Base-by-base conservation (phyloP, 306 rosid genomes). In the Adenanthera pavonina region DNA sequence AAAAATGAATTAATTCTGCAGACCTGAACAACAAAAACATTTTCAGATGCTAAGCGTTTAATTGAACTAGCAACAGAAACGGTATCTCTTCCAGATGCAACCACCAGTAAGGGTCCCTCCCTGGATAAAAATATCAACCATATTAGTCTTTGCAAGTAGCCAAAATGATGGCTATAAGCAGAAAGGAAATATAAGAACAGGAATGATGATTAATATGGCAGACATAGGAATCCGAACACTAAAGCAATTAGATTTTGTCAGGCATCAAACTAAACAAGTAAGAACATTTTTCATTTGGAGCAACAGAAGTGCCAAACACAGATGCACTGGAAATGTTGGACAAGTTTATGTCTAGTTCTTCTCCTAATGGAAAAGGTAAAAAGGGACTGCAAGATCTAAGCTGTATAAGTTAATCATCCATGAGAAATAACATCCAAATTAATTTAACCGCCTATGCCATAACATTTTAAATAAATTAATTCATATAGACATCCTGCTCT, bases 21-120 rank as follows among this genome's bases (percentile, higher is more conserved):
- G 48, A 95, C 99, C 95, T 95, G 97, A 83, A 95, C 86, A 34
- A 93, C 97, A 86, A 93, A 95, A 76, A 90, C 97, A 69, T 89
- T 91, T 56, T 95, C 91, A 16, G 91, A 85, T 59, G 93, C 97
- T 70, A 95, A 78, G 35, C 83, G 92, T 86, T 89, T 93, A 35
- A 93, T 87, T 74, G 94, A 93, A 87, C 97, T 91, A 30, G 97
- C 86, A 84, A 91, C 83, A 59, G 95, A 85, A 84, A 95, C 89
- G 57, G 97, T 93, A 75, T 95, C 97, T 66, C 97, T 91, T 65
- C 99, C 99, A 60, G 92, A 93, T 76, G 99, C 97, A 77, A 93
- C 88, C 87, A 95, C 95, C 89, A 95, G 76, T 47, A 95, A 78
- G 19, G 99, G 99, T 70, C 97, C 99, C 85, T 91, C 95, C 95